Base-by-base conservation (phyloP, 2,329 filamentous ascomycete species). In the Fusarium luffae region DNA sequence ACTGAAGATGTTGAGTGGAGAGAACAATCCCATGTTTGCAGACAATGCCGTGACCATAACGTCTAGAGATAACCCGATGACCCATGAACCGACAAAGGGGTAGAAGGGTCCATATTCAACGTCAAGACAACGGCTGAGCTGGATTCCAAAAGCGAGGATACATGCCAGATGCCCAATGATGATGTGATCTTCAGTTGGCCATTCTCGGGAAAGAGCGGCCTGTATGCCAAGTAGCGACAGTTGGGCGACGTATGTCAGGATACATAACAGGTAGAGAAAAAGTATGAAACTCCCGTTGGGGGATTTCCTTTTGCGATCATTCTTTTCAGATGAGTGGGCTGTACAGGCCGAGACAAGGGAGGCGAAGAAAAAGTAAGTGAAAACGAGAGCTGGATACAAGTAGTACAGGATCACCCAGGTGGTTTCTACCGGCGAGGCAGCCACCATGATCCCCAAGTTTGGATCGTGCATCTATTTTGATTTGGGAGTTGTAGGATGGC, bases 31-130 rank as follows among this genome's bases (percentile, higher is more conserved):
- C 7, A 58, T 32, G 11, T 52, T 27, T 14, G 63, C 67, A 19
- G 69, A 69, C 23, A 77, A 69, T 16, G 80, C 70, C 25, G 84
- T 75, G 32, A 89, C 79, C 50, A 76, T 72, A 1, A 84, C 75
- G 73, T 93, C 91, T 37, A 87, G 85, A 16, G 83, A 71, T 10
- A 90, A 78, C 16, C 86, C 86, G 18, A 92, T 77, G 30, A 86
- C 69, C 84, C 90, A 91, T 14, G 87, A 86, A 19, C 88, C 89
- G 67, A 86, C 86, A 66, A 88, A 89, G 0, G 90, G 88, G 70
- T 90, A 88, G 84, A 88, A 90, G 12, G 88, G 82, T 4, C 84
- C 82, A 54, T 83, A 81, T 30, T 81, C 75, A 19, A 82, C 80
- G 54, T 88, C 85, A 4, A 82, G 79, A 16, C 92, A 81, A 21